Conservation (phyloP, 2,329 filamentous ascomycete species). For the Atkinsonella texensis region DNA sequence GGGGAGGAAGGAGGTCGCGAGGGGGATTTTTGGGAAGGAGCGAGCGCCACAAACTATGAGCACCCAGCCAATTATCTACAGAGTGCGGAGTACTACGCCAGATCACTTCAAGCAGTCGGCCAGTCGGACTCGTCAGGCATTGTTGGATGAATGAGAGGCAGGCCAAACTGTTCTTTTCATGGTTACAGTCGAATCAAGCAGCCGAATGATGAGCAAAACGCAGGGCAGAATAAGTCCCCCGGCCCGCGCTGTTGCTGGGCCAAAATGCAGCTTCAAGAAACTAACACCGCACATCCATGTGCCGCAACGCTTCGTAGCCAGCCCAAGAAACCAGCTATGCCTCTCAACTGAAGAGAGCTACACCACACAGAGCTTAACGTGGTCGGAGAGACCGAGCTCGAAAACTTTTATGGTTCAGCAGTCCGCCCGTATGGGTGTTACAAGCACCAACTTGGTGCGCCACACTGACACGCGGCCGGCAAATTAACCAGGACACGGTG, state of each 20-base stretch:
- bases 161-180: too few species aligned
- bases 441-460: too few species aligned
- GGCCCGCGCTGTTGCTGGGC: not conserved
- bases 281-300: not conserved
- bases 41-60: not conserved
- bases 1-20: not conserved
- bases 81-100: too few species aligned
- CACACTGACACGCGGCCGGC: too few species aligned
- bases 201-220: not conserved
- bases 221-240: not conserved
- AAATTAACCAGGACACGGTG: too few species aligned
- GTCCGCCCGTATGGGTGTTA: not conserved
- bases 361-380: not conserved
- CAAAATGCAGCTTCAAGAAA: not conserved
- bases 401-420: not conserved
- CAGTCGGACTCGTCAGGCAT: too few species aligned
- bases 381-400: not conserved
- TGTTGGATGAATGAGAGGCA: too few species aligned
- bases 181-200: not conserved
- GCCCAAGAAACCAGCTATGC: not conserved
- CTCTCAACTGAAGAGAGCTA: not conserved
- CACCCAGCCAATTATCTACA: not conserved
- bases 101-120: too few species aligned
- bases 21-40: constrained; percentile 1
- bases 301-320: not conserved